Evolutionary conservation across 345 rosid species (phyloP).

Genomic region (Melaleuca alternifolia): DNA sequence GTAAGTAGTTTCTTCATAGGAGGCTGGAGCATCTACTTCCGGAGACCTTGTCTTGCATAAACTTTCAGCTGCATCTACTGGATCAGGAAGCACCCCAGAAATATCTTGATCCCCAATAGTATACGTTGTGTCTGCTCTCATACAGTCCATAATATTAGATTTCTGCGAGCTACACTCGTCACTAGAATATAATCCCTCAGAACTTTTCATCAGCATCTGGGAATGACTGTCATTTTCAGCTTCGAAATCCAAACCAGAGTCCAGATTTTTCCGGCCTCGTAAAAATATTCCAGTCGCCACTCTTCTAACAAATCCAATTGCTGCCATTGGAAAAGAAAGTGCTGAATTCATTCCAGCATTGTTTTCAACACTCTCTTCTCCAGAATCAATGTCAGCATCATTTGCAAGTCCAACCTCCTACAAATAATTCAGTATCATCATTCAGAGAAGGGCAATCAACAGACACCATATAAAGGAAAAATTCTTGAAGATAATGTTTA

Average conservation of each 20-base stretch:
- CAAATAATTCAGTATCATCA: conserved; percentile 12
- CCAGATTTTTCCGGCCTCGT: conserved; percentile 47
- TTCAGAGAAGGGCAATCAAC: neutral
- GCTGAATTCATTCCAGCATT: conserved; percentile 60
- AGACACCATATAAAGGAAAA: neutral
- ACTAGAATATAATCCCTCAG: conserved; percentile 24
- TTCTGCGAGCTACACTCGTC: conserved; percentile 36
- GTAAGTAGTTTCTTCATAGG: conserved; percentile 23
- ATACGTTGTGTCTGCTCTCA: conserved; percentile 17
- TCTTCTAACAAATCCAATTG: conserved; percentile 73
- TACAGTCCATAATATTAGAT: conserved; percentile 18
- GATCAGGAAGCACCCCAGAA: conserved; percentile 14
- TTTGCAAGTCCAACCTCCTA: conserved; percentile 41
- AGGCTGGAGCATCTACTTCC: conserved; percentile 18
- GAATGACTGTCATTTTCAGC: conserved; percentile 32
- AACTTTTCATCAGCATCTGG: conserved; percentile 9
- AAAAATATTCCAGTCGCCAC: conserved; percentile 82
- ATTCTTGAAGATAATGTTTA: neutral
- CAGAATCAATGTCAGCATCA: conserved; percentile 23
- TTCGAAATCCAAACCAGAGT: conserved; percentile 30
- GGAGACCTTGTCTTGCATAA: conserved; percentile 19
- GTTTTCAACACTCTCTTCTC: conserved; percentile 25
- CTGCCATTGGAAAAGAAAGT: conserved; percentile 79
- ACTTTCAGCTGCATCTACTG: conserved; percentile 22
- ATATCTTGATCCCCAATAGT: conserved; percentile 16